Evolutionary conservation across 495 filamentous ascomycete genomes (phyloP), one percentile per base, ranked within the genome.

Genomic region (Penicillium chermesinum): DNA sequence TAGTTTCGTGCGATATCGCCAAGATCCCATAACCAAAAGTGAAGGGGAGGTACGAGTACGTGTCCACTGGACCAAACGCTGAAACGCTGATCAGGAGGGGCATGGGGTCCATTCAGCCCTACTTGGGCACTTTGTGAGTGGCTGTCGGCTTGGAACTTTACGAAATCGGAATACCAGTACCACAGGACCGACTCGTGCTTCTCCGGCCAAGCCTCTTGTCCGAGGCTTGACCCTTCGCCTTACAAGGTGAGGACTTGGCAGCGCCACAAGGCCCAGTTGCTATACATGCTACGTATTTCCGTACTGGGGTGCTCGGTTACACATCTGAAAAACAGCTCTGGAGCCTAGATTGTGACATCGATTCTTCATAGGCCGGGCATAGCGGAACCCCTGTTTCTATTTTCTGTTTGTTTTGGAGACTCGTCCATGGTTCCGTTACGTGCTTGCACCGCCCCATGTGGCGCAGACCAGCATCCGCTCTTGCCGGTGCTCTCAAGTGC

Each of bases 131-230:
- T 44, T 30, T 20, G 30, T 14, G 19, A 12, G 30, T 41, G 8
- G 33, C 45, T 49, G 39, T 55, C 53, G 58, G 9, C 32, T 13
- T 48, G 9, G n/a, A 18, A 20, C 7, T 41, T n/a, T 17, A 43
- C 13, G 32, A 35, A 8, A 22, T n/a, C n/a, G n/a, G n/a, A 32
- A 35, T 18, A 35, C 51, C 37, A 34, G 7, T 44, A 45, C 15
- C 2, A n/a, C 18, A 14, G 12, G 14, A 33, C 7, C 13, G 15
- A 27, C 14, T 50, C 46, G 53, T 22, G 9, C 38, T 35, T 44
- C 16, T 48, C 55, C 59, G 59, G 63, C 63, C 55, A 66, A 66
- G 63, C 58, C 55, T 64, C 51, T 44, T 56, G 54, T 56, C 51
- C 12, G 52, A 66, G 51, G 63, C 61, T 64, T 66, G 63, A 58